Evolutionary conservation across 176 grass and related monocot species (phyloP), one percentile per base, ranked within the genome.

Genomic region (Rhynchospora breviuscula): DNA sequence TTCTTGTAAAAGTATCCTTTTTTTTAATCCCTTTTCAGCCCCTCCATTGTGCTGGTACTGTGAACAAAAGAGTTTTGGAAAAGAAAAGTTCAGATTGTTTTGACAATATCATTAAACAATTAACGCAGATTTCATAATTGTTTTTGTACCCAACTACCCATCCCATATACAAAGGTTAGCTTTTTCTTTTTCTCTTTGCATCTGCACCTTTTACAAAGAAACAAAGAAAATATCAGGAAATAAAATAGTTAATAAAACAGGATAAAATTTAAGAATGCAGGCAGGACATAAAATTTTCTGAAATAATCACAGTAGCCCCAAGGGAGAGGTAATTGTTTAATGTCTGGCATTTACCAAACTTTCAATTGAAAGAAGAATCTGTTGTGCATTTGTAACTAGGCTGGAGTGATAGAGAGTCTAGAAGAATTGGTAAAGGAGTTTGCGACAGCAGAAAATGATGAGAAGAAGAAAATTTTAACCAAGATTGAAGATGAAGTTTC

Each of bases 391-490:
- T 74, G 54, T 49, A 87, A 77, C 87, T 85, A 97, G 94, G 92
- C 92, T 91, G 94, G 94, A 56, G 56, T 92, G 67, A 72, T 94
- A 12, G 84, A 54, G 77, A 89, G 85, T 21, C 89, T 97, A 71
- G 82, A 91, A 81, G 64, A 85, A 85, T 90, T 89, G 54, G 94
- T 92, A 78, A 94, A 97, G 87, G 92, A 97, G 80, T 92, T 97
- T 68, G 35, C 88, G 3, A 78, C 10, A 87, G 90, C 94, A 1
- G 67, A 65, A 31, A 84, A 59, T 63, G 88, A 92, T 72, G 89
- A 94, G 48, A 65, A 15, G 67, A 92, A 94, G 81, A 74, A 87
- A 88, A 57, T 89, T 74, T 82, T 97, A 14, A 68, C 91, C 31
- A 89, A 86, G 80, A 87, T 97, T 59, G 92, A 94, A 92, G 94